These are phyloP conservation scores for Seiridium unicorne DNA, from an alignment of 2,329 filamentous ascomycete genomes.

Conservation along the genomic window DNA sequence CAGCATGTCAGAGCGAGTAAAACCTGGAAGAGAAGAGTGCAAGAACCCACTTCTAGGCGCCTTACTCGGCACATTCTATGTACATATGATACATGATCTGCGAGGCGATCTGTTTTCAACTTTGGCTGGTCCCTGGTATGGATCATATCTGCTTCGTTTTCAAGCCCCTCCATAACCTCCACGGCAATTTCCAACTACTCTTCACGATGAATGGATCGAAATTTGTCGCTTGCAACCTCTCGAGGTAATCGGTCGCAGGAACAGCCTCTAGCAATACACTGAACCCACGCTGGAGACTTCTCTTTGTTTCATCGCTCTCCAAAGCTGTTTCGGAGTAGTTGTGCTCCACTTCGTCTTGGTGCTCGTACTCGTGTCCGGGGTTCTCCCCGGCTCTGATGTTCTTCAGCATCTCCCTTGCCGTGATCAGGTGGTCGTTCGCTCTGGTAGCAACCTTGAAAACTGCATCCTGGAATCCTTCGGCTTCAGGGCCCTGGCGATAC, in stretches of 20 bases:
- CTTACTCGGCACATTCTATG: too few relatives aligned
- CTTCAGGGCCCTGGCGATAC: constrained; percentile 74
- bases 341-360: constrained; percentile 73
- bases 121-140: background rate
- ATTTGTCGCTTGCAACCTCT: constrained; percentile 73
- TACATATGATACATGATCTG: background rate
- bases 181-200: constrained; percentile 80
- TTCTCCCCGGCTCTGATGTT: constrained; percentile 72
- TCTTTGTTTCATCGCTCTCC: constrained; percentile 32
- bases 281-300: constrained; percentile 62
- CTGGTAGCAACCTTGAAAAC: constrained; percentile 90
- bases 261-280: constrained; percentile 79
- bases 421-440: constrained; percentile 94
- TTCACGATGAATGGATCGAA: constrained; percentile 77
- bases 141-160: constrained; percentile 46
- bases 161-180: constrained; percentile 61
- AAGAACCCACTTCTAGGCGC: too few relatives aligned
- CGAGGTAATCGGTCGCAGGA: constrained; percentile 74
- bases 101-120: background rate
- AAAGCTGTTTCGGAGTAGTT: constrained; percentile 38
- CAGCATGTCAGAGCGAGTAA: too few relatives aligned
- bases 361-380: constrained; percentile 85
- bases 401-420: constrained; percentile 85
- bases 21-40: too few relatives aligned
- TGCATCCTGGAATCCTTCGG: constrained; percentile 80